Evolutionary conservation across 192 early-diverging fungal species (phyloP), one percentile per base, ranked within the genome.

Genomic region (Coemansia sp.): DNA sequence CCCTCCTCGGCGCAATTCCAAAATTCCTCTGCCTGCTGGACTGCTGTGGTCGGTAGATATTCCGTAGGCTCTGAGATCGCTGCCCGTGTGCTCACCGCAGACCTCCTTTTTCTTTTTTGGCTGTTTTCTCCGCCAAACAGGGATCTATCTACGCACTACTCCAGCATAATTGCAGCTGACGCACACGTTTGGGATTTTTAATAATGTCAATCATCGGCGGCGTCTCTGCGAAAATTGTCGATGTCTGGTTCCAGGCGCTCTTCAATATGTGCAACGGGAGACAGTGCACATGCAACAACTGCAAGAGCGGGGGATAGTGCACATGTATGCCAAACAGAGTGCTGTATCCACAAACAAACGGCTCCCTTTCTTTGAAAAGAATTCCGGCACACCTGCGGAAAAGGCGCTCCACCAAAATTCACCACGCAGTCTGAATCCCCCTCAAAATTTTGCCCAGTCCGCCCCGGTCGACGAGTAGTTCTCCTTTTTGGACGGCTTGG

Each of bases 281-380:
- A 42, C 65, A 75, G 50, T 75, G 72, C 57, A 67, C 57, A 41
- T 75, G 72, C 54, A 14, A 35, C 15, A 75, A 75, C 58, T 75
- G 72, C 65, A 68, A 64, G 43, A 46, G 40, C 46, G 51, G 44
- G n/a, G 35, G 9, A 25, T 36, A 41, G 28, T 45, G 43, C 43
- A 26, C 23, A 26, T 45, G 10, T 27, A 23, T n/a, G 43, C 11
- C 32, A 35, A 6, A 35, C 30, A 35, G 32, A 14, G 10, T 8
- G 10, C 15, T 38, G 36, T 5, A 3, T 3, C 6, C 38, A 17
- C 10, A 12, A 29, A n/a, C 38, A 20, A 19, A 17, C 38, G n/a
- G 39, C 15, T 40, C n/a, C 17, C 39, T 15, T 40, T n/a, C n/a
- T n/a, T n/a, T n/a, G n/a, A n/a, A n/a, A n/a, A n/a, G n/a, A n/a